phyloP scores from a whole-genome alignment of 2,329 filamentous ascomycete species.

The Fusarium sp. region DNA sequence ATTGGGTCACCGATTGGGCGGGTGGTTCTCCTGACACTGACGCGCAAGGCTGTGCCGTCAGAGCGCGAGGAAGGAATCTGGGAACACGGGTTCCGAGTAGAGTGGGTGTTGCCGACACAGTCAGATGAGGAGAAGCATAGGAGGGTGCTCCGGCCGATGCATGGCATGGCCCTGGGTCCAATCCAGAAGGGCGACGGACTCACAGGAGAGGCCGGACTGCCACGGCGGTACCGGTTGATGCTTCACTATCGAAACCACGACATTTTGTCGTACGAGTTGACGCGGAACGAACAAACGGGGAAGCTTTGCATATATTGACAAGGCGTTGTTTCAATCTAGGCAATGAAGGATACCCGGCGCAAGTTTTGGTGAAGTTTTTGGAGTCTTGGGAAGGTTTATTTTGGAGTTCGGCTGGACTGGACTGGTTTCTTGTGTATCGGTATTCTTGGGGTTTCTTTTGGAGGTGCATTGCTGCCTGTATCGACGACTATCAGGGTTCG shows the following conservation, averaged over 20 bases:
- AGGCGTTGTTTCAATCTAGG: constrained; percentile 18
- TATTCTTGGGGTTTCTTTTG: background rate
- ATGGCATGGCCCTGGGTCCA: constrained; percentile 77
- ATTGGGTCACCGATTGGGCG: constrained; percentile 75
- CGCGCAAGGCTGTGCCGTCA: constrained; percentile 46
- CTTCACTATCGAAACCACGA: constrained; percentile 79
- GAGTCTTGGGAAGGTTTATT: constrained; percentile 13
- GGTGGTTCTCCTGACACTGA: constrained; percentile 72
- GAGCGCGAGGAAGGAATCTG: constrained; percentile 41
- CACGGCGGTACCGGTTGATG: constrained; percentile 73
- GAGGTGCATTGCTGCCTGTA: background rate
- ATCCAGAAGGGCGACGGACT: constrained; percentile 61
- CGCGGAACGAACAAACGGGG: constrained; percentile 54
- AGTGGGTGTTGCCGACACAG: constrained; percentile 62
- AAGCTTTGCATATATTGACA: constrained; percentile 53
- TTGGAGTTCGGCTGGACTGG: background rate
- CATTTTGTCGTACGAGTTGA: constrained; percentile 77
- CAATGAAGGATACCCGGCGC: constrained; percentile 30
- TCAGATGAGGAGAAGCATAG: constrained; percentile 59
- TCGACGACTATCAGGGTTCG: background rate
- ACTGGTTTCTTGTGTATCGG: background rate
- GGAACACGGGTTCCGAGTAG: constrained; percentile 64
- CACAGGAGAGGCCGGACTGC: constrained; percentile 37
- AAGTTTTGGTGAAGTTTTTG: constrained; percentile 17
- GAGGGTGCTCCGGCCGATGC: constrained; percentile 64